A percentile compares a stretch with the other conserved stretches of the same genome.
Conservation (phyloP, 306 rosid genomes). For the Sindora glabra region DNA sequence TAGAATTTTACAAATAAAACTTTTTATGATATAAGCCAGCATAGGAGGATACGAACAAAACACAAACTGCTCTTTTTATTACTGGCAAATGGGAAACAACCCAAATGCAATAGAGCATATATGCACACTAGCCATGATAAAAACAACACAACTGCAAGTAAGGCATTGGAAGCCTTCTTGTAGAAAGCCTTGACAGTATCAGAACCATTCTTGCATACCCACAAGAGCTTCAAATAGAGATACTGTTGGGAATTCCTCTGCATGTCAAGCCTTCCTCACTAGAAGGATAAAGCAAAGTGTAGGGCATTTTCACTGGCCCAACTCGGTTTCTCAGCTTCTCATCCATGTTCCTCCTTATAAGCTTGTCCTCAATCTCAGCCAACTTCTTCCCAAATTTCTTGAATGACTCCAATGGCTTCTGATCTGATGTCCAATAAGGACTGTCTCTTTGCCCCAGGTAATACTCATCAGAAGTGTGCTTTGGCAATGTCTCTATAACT, state of each 20-base stretch:
- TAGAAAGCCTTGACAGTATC: too few species aligned
- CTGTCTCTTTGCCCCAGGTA: conserved; percentile 35
- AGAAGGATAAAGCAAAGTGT: conserved; percentile 66
- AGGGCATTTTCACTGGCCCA: conserved; percentile 63
- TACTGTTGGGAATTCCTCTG: conserved; percentile 74
- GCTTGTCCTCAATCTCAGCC: conserved; percentile 17
- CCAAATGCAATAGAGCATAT: neutral
- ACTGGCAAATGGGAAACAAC: neutral
- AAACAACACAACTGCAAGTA: too few species aligned
- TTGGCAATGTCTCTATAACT: conserved; percentile 37
- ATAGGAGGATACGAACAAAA: neutral
- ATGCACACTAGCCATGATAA: neutral
- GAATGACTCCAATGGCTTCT: conserved; percentile 2
- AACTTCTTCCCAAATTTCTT: conserved; percentile 23
- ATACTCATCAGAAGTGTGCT: conserved; percentile 36
- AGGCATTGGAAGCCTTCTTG: too few species aligned
- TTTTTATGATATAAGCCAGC: neutral
- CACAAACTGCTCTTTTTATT: neutral
- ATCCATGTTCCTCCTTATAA: conserved; percentile 17
- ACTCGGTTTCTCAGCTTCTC: conserved; percentile 30
- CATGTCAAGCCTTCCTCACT: conserved; percentile 57
- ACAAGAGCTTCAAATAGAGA: conserved; percentile 29
- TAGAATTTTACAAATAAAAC: too few species aligned
- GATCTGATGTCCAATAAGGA: conserved; percentile 19
- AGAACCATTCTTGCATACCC: neutral